Conservation (phyloP, 345 rosid genomes). For the Acer saccharum region DNA sequence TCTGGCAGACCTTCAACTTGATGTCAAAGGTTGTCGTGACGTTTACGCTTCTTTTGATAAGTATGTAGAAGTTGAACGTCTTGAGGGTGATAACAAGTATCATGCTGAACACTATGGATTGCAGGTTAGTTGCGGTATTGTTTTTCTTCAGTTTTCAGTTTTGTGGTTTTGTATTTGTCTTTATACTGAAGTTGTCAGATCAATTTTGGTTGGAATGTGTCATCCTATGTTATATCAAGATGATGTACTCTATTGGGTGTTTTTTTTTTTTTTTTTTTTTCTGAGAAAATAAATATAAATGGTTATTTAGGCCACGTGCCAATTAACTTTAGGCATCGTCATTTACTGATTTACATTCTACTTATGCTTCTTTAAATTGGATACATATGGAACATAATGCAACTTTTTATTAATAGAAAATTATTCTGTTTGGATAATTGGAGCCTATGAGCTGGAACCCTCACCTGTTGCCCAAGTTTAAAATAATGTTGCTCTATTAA, state of each 20-base stretch:
- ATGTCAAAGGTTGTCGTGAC: conserved; percentile 97
- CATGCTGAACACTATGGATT: conserved; percentile 86
- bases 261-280: background rate
- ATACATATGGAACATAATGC: background rate
- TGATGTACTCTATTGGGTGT: background rate
- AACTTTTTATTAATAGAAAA: too few relatives aligned
- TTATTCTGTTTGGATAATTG: background rate
- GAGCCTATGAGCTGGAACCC: background rate
- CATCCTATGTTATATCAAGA: background rate
- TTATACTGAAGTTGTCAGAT: background rate
- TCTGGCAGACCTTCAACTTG: conserved; percentile 90
- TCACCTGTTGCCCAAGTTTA: background rate
- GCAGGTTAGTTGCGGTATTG: conserved; percentile 60
- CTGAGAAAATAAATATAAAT: background rate
- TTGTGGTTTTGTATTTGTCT: background rate
- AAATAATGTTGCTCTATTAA: too few relatives aligned
- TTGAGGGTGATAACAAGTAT: conserved; percentile 97
- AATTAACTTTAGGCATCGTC: background rate
- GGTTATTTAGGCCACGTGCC: background rate
- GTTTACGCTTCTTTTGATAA: conserved; percentile 97
- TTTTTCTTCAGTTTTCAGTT: background rate
- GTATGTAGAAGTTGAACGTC: conserved; percentile 95
- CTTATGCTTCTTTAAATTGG: background rate
- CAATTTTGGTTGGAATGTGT: background rate
- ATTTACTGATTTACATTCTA: background rate